Base-by-base conservation (phyloP, 2,329 filamentous ascomycete species). In the Blastomyces parvus region DNA sequence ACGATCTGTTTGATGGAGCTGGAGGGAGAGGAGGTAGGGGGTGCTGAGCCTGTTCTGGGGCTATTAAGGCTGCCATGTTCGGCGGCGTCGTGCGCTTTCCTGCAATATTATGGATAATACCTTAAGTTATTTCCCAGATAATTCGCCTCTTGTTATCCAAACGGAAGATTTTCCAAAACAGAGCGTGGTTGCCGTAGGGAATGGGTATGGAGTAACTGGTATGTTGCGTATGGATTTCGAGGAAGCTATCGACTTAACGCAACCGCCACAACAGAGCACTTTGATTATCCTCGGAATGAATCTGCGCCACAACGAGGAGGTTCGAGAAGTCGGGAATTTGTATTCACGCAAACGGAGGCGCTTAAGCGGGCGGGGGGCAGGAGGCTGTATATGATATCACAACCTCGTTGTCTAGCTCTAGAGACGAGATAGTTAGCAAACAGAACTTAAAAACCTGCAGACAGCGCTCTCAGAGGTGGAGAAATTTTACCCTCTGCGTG, bases 1-100 rank as follows among this genome's bases (percentile, higher is more conserved):
- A 74, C 59, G 76, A 73, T 66, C 73, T 70, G 65, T 79, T 78
- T 65, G 76, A 76, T 36, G 76, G 74, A n/a, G 77, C 73, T 65
- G 77, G 77, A 69, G 77, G 74, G 46, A 74, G 46, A 75, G 68
- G 59, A 74, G 70, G 27, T 67, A 64, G 22, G 65, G 65, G 46
- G 64, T 64, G 13, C 8, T 59, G 22, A 13, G 27, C 27, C 22
- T 25, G 38, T 48, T 59, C 40, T 33, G 57, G 40, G 38, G 57
- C 40, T 8, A 59, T 3, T 9, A 40, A 8, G 42, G 22, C 48
- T 46, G 57, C 25, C 57, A 59, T 59, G 38, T 46, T 40, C 6
- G 42, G 17, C 9, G 40, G 42, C 25, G 40, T 48, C 22, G 14
- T 27, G 30, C 30, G 38, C 27, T 46, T 48, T 46, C 25, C 57